phyloP scores from a whole-genome alignment of 140 eudicot species.

The Senecio squalidus region DNA sequence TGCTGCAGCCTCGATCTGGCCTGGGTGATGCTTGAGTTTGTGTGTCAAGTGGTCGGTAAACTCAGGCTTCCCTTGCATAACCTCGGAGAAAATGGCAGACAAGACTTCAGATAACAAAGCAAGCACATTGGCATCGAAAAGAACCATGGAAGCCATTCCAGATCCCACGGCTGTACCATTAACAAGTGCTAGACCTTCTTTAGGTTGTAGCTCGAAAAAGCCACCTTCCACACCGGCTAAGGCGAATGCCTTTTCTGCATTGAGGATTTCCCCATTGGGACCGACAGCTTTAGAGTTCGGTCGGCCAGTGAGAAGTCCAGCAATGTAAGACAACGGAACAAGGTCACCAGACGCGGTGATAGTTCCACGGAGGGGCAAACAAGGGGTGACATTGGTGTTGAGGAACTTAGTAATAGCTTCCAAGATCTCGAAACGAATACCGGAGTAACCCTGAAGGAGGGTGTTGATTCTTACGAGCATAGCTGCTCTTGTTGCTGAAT shows the following conservation, averaged over 20 bases:
- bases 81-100: conserved; percentile 84
- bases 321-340: conserved; percentile 83
- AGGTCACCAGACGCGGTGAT: conserved; percentile 94
- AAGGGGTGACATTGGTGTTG: conserved; percentile 76
- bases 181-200: conserved; percentile 82
- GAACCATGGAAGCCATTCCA: conserved; percentile 81
- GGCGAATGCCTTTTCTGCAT: conserved; percentile 54
- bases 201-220: conserved; percentile 81
- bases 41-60: conserved; percentile 85
- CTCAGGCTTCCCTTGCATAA: conserved; percentile 90
- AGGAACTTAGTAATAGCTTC: conserved; percentile 78
- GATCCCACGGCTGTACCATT: conserved; percentile 92
- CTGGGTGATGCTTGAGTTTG: conserved; percentile 81
- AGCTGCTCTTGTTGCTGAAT: conserved; percentile 75
- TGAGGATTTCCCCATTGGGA: conserved; percentile 46
- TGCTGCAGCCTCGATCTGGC: conserved; percentile 92
- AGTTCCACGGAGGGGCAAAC: conserved; percentile 81
- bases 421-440: conserved; percentile 78
- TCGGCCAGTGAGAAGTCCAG: conserved; percentile 78
- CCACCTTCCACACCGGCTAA: conserved; percentile 48
- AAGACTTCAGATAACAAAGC: conserved; percentile 56
- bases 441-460: conserved; percentile 91
- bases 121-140: conserved; percentile 76
- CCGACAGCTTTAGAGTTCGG: conserved; percentile 78
- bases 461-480: conserved; percentile 91